Evolutionary conservation across 2,329 filamentous ascomycete genomes (phyloP).

Genomic region (Tolypocladium ovalisporum): DNA sequence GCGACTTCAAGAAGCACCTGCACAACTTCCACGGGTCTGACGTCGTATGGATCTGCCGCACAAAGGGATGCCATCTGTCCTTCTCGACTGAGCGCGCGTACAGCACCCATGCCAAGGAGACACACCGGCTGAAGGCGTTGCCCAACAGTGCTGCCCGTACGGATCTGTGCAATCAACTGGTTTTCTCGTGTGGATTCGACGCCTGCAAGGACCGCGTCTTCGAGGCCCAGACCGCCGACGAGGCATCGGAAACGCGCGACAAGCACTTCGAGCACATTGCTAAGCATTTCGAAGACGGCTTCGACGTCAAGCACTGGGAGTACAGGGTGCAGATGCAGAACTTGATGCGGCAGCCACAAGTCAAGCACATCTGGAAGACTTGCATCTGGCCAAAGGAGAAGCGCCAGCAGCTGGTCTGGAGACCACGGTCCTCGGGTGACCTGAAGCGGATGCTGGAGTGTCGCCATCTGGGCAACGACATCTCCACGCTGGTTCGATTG

Average conservation of each 20-base stretch:
- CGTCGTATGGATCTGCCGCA: slow-evolving; percentile 31
- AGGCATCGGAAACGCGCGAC: slow-evolving; percentile 24
- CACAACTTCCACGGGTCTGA: slow-evolving; percentile 35
- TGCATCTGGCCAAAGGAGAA: slow-evolving; percentile 34
- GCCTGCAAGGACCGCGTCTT: slow-evolving; percentile 31
- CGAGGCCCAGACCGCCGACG: slow-evolving; percentile 24
- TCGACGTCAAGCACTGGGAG: slow-evolving; percentile 30
- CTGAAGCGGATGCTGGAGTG: slow-evolving; percentile 33
- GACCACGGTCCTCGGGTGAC: slow-evolving; percentile 28
- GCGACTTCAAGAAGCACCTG: slow-evolving; percentile 38
- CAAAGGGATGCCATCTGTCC: slow-evolving; percentile 27
- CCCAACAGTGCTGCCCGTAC: slow-evolving; percentile 29
- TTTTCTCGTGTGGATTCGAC: slow-evolving; percentile 32
- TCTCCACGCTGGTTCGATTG: slow-evolving; percentile 29
- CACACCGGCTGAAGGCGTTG: slow-evolving; percentile 28
- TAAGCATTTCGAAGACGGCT: slow-evolving; percentile 33
- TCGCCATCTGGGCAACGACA: slow-evolving; percentile 28
- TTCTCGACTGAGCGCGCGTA: slow-evolving; percentile 35
- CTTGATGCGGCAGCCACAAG: slow-evolving; percentile 29
- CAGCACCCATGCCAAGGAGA: slow-evolving; percentile 31
- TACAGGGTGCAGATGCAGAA: slow-evolving; percentile 33
- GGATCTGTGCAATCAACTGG: slow-evolving; percentile 30
- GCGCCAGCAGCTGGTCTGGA: slow-evolving; percentile 28
- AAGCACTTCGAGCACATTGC: slow-evolving; percentile 36
- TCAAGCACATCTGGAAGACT: slow-evolving; percentile 33